Base-by-base conservation (phyloP, 805 yeast genomes). In the Spathaspora sp. region DNA sequence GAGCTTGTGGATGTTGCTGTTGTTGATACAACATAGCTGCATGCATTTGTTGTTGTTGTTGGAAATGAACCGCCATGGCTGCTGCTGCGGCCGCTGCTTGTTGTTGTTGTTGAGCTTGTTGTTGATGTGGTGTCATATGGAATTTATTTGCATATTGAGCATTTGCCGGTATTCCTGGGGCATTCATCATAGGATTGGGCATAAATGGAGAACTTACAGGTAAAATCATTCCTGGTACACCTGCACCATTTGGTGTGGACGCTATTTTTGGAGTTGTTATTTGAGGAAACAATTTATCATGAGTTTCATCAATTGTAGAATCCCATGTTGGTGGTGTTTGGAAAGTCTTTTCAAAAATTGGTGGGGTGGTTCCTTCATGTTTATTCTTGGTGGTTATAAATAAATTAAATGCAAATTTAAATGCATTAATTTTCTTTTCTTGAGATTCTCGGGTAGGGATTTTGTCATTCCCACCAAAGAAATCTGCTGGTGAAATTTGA, bases 241-340 rank as follows among this genome's bases (percentile, higher is more conserved):
- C 16, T 16, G 49, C 38, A 18, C 53, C 16, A 12, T 5, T 23
- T 16, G 46, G 17, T 9, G 19, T 14, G 11, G 49, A n/a, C 18
- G 48, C 20, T 23, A 19, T 12, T 49, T 70, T 53, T 49, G 65
- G 57, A 50, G 73, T 31, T 50, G 73, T 31, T 11, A 45, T 14
- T 17, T 18, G 73, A 2, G 84, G 79, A 67, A 83, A 82, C 40
- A 80, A 64, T 16, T 72, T 67, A 50, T 74, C 78, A 66, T 82
- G 81, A 1, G 86, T 74, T 52, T 79, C 83, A 44, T 81, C 87
- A 20, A 78, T 66, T 2, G 83, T 81, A 46, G 78, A 69, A 19
- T 76, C 74, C 96, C 96, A 88, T 0, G 92, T 85, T 48, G 96
- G 96, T 9, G 89, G 85, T 0, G 93, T 85, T 42, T 76, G 75